These are phyloP conservation scores for Capsella rubella DNA, from an alignment of 441 rosid genomes.

Conservation along the genomic window DNA sequence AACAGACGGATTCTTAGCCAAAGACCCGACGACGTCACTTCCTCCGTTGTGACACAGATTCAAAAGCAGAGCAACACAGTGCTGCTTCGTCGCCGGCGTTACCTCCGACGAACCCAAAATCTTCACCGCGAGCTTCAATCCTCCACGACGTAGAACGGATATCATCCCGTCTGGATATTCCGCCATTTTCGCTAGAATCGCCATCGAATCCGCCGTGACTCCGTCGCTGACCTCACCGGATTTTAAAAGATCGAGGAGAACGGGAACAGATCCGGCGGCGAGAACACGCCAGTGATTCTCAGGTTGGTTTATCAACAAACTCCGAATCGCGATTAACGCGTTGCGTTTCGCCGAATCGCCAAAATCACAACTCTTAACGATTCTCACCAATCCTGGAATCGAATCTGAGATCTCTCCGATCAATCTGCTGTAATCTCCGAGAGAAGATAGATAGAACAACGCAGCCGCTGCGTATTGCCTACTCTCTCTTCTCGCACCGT, in stretches of 20 bases:
- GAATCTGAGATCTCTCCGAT: slow-evolving; percentile 73
- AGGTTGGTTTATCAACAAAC: slow-evolving; percentile 62
- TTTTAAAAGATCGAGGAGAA: slow-evolving; percentile 57
- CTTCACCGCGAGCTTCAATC: slow-evolving; percentile 53
- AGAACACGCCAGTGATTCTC: slow-evolving; percentile 67
- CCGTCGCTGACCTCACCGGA: slow-evolving; percentile 54
- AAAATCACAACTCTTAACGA: slow-evolving; percentile 55
- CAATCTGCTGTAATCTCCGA: slow-evolving; percentile 63
- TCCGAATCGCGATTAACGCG: slow-evolving; percentile 70
- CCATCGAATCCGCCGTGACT: slow-evolving; percentile 60
- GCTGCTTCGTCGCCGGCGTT: slow-evolving; percentile 65
- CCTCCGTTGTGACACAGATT: slow-evolving; percentile 76
- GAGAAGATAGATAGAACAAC: slow-evolving; percentile 71
- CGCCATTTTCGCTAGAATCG: slow-evolving; percentile 70
- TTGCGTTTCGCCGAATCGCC: slow-evolving; percentile 62
- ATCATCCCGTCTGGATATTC: slow-evolving; percentile 67
- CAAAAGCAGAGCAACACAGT: slow-evolving; percentile 68
- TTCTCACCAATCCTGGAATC: slow-evolving; percentile 58
- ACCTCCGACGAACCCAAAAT: slow-evolving; percentile 54
- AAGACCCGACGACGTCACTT: slow-evolving; percentile 53
- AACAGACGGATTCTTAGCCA: slow-evolving; percentile 61
- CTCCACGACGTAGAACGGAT: slow-evolving; percentile 54
- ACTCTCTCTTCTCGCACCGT: slow-evolving; percentile 60
- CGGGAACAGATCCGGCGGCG: slow-evolving; percentile 60
- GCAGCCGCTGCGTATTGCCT: slow-evolving; percentile 76